A percentile compares a stretch with the other conserved stretches of the same genome.
phyloP scores from a whole-genome alignment of 2,329 filamentous ascomycete genomes.

The Fusarium sp. region DNA sequence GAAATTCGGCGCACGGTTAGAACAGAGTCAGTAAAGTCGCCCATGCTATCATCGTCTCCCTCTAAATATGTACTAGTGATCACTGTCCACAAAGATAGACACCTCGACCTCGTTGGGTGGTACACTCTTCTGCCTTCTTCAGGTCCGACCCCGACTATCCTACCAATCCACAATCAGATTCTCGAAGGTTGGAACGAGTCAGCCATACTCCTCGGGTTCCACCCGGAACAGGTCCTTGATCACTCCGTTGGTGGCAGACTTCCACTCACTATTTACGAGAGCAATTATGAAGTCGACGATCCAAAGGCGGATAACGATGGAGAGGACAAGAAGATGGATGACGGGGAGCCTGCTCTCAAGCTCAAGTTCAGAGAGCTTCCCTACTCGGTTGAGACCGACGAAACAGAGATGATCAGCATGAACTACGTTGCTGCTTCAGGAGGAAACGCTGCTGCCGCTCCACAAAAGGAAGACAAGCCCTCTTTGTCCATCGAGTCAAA shows the following conservation, averaged over 20 bases:
- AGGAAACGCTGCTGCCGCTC: slow-evolving; percentile 76
- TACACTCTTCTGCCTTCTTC: slow-evolving; percentile 80
- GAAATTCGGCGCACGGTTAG: slow-evolving; percentile 82
- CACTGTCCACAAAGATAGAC: slow-evolving; percentile 85
- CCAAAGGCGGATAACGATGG: slow-evolving; percentile 58
- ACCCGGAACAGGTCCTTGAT: slow-evolving; percentile 69
- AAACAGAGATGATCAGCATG: slow-evolving; percentile 97
- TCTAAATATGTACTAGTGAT: slow-evolving; percentile 69
- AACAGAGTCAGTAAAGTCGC: slow-evolving; percentile 75
- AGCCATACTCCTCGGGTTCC: slow-evolving; percentile 87
- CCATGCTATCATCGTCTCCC: background rate
- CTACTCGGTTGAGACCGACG: slow-evolving; percentile 91
- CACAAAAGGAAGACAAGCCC: slow-evolving; percentile 57
- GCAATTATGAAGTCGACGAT: slow-evolving; percentile 78
- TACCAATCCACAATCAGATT: slow-evolving; percentile 83
- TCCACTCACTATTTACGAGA: slow-evolving; percentile 92
- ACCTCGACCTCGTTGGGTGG: slow-evolving; percentile 90
- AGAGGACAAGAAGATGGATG: slow-evolving; percentile 79
- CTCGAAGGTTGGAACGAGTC: slow-evolving; percentile 83
- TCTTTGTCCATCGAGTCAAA: slow-evolving; percentile 58
- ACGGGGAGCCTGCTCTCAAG: slow-evolving; percentile 64
- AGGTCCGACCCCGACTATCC: slow-evolving; percentile 75
- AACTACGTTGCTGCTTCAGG: slow-evolving; percentile 90
- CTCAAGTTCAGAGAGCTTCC: slow-evolving; percentile 85
- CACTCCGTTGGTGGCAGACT: slow-evolving; percentile 79